phyloP scores from a whole-genome alignment of 2,329 filamentous ascomycete genomes.

The Leptographium flavum region DNA sequence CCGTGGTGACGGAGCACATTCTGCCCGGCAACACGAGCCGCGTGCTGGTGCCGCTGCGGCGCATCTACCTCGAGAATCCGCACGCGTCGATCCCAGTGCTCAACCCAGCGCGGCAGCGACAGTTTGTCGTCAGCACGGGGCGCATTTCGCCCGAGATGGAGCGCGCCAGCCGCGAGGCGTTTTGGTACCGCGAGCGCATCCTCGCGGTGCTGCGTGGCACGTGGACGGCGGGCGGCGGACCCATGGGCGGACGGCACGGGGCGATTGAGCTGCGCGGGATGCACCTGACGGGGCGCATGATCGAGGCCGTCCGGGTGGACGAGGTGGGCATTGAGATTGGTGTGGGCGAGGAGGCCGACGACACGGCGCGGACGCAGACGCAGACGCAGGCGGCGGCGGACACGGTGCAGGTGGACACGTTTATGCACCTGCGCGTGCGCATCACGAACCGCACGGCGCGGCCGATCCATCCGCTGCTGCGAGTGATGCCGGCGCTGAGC shows the following conservation, averaged over 20 bases:
- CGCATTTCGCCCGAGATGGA: constrained; percentile 70
- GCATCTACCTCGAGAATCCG: constrained; percentile 63
- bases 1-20: constrained; percentile 39
- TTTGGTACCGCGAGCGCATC: constrained; percentile 81
- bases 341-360: constrained; percentile 33
- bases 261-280: constrained; percentile 64
- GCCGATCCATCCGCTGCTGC: constrained; percentile 56
- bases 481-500: constrained; percentile 63
- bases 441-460: constrained; percentile 59
- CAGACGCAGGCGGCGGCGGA: constrained; percentile 4
- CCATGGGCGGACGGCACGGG: constrained; percentile 37
- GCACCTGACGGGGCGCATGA: constrained; percentile 61
- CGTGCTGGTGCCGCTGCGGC: constrained; percentile 60
- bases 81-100: constrained; percentile 66
- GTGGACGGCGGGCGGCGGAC: constrained; percentile 48
- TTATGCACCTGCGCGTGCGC: constrained; percentile 54
- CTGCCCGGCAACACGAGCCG: constrained; percentile 58
- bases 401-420: constrained; percentile 38
- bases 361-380: constrained; percentile 7
- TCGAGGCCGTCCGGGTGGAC: constrained; percentile 68
- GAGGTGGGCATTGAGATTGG: constrained; percentile 57
- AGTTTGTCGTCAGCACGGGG: constrained; percentile 76
- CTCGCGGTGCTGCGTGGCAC: constrained; percentile 55
- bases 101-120: constrained; percentile 70
- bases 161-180: constrained; percentile 62